phyloP scores from a whole-genome alignment of 23 red algal genomes.

The Gracilaria caudata region DNA sequence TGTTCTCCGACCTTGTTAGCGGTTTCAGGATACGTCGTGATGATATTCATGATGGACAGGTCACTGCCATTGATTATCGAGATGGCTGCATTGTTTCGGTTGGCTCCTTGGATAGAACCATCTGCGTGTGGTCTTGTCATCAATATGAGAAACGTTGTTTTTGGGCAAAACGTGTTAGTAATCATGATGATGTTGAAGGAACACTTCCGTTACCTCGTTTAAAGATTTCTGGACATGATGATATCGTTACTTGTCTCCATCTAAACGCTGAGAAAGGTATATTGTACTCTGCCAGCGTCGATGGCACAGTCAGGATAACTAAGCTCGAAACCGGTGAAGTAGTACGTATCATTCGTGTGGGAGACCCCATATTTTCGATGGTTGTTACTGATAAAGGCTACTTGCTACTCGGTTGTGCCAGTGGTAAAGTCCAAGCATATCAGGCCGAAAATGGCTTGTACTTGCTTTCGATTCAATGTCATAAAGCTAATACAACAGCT shows the following conservation, averaged over 20 bases:
- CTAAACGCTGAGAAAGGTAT: constrained; percentile 2
- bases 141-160: constrained; percentile 19
- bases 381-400: constrained; percentile 56
- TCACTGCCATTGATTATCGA: constrained; percentile 54
- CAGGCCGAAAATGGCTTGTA: constrained; percentile 34
- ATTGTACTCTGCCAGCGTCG: constrained; percentile 54
- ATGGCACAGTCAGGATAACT: constrained; percentile 45
- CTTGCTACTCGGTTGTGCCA: constrained; percentile 50
- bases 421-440: constrained; percentile 57
- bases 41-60: constrained; percentile 51
- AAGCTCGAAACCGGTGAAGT: constrained; percentile 36
- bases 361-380: constrained; percentile 64
- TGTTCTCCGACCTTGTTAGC: constrained; percentile 39
- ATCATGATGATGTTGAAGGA: not conserved
- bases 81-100: constrained; percentile 37
- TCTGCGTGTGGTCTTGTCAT: constrained; percentile 21
- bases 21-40: constrained; percentile 7
- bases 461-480: constrained; percentile 56
- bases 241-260: constrained; percentile 23
- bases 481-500: constrained; percentile 41
- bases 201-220: not conserved
- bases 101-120: constrained; percentile 25
- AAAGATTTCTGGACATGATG: constrained; percentile 27
- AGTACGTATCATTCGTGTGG: constrained; percentile 31
- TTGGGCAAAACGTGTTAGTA: constrained; percentile 22